Percentiles rank a stretch among this genome's conserved stretches.
Evolutionary conservation across 164 flowering plant species (phyloP).

Genomic region (Sextonia rubra): DNA sequence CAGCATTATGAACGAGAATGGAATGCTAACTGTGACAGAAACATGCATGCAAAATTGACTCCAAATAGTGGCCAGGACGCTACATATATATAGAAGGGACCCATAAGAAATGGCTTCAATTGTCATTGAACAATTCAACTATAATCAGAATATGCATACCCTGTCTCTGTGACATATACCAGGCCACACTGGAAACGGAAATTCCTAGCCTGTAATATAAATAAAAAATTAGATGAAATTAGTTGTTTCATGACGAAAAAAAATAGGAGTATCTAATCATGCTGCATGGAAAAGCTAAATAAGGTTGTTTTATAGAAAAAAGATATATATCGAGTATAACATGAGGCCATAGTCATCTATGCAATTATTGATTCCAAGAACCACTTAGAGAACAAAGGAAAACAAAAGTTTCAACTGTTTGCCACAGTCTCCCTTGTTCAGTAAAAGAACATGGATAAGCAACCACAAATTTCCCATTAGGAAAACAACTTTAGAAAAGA

Average conservation of each 20-base stretch:
- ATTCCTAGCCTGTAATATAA: slow-evolving; percentile 73
- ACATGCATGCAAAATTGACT: no score
- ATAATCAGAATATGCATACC: slow-evolving; percentile 41
- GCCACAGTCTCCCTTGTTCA: no score
- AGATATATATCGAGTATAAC: background rate
- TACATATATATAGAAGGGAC: background rate
- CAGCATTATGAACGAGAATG: no score
- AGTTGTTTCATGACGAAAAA: background rate
- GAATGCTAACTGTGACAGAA: no score
- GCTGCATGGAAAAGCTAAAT: background rate
- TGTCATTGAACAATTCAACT: background rate
- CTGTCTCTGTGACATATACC: slow-evolving; percentile 87
- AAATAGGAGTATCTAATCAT: background rate
- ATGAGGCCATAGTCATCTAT: background rate
- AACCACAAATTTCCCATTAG: background rate
- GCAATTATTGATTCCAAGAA: background rate
- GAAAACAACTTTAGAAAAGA: background rate
- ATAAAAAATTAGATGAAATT: slow-evolving; percentile 3
- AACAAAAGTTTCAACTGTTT: background rate
- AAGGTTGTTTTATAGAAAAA: background rate
- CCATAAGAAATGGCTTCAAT: background rate
- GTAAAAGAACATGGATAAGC: background rate
- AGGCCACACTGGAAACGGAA: slow-evolving; percentile 88
- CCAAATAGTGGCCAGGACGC: background rate
- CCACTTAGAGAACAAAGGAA: background rate